Evolutionary conservation across 2,329 filamentous ascomycete genomes (phyloP), one percentile per base, ranked within the genome.

Genomic region (Aspergillus sp.): DNA sequence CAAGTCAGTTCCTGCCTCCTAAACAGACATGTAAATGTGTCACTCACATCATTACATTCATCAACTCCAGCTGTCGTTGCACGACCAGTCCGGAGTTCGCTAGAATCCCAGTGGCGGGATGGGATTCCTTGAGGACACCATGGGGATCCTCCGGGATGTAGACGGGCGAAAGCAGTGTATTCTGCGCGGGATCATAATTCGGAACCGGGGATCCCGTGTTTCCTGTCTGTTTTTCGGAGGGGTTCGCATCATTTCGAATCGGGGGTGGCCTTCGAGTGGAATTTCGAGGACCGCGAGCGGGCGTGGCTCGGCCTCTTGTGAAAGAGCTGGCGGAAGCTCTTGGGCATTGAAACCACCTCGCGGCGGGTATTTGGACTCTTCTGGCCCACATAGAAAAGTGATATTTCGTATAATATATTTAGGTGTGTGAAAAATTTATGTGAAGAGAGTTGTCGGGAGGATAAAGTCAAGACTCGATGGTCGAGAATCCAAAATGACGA

Each of bases 61-160:
- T 86, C 75, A 87, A 80, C 67, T 88, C 86, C 27, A 88, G 67
- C 65, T 88, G 84, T 33, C 86, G 76, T 63, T 87, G 84, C 9
- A 88, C 79, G 6, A 88, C 81, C 45, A 88, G 75, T 8, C 83
- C 81, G 2, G 84, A 87, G 66, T 88, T 87, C 44, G 82, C 79
- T 19, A 88, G 74, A 19, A 88, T 77, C 7, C 77, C 75, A 54
- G 80, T 79, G 1, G 85, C 84, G 0, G 85, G 85, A 62, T 88
- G 86, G 2, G 73, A 77, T 44, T 79, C 75, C 64, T 82, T 85
- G 25, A 88, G 80, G 2, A 87, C 78, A 47, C 77, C 82, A 76
- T 84, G 71, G 1, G 84, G 81, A 64, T 87, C 84, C 70, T 86
- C 80, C 14, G 85, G 84, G 25, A 87, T 82, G 62, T 85, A 76